Percentiles rank a stretch among this genome's conserved stretches.
Evolutionary conservation across 176 grass and related monocot species (phyloP).

Genomic region (Zea mays): DNA sequence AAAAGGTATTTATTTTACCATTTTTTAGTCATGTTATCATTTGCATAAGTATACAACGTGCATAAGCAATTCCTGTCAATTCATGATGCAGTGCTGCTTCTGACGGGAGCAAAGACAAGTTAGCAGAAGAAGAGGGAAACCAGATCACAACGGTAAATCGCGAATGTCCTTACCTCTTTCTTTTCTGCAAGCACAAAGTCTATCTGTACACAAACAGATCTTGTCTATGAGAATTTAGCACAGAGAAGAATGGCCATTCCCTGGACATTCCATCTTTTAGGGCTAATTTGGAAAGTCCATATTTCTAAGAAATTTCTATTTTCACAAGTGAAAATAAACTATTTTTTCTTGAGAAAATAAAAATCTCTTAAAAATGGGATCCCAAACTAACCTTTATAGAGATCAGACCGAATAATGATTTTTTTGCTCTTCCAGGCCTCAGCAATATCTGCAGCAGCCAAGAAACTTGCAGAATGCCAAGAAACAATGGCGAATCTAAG

Average conservation of each 20-base stretch:
- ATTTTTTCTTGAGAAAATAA: too few relatives aligned
- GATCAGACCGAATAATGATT: not conserved
- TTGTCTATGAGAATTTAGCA: conserved; percentile 8
- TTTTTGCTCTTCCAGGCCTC: conserved; percentile 40
- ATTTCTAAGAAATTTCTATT: too few relatives aligned
- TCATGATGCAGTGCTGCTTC: conserved; percentile 50
- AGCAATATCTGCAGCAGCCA: conserved; percentile 36
- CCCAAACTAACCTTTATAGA: not conserved
- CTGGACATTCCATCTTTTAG: too few relatives aligned
- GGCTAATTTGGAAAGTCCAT: too few relatives aligned
- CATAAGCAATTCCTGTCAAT: conserved; percentile 1
- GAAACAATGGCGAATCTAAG: conserved; percentile 54
- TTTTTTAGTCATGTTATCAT: not conserved
- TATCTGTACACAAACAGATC: not conserved
- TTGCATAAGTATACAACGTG: not conserved
- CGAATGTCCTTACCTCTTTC: not conserved
- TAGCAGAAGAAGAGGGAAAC: conserved; percentile 31
- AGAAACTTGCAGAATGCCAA: conserved; percentile 65
- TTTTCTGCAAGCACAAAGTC: not conserved
- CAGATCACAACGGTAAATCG: conserved; percentile 48
- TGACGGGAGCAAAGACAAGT: conserved; percentile 13
- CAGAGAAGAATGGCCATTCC: not conserved
- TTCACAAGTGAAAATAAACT: too few relatives aligned
- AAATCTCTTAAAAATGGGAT: too few relatives aligned
- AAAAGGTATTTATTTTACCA: conserved; percentile 32